Evolutionary conservation across 148 eudicot species (phyloP).

Genomic region (Chenopodium album): DNA sequence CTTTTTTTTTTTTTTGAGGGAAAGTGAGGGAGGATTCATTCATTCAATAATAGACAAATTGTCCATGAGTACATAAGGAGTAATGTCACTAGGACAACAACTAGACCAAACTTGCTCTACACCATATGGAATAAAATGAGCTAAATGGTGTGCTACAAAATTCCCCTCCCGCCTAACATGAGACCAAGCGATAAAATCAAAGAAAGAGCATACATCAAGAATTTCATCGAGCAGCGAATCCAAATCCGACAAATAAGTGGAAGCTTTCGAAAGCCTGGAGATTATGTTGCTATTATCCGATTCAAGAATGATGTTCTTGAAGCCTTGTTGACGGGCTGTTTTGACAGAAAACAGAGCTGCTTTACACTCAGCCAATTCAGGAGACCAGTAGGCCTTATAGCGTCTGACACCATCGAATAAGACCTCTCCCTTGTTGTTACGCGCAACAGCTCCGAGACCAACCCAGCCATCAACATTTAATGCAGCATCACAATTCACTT

Average conservation of each 20-base stretch:
- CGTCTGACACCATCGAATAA: neutral
- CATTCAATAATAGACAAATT: too few species aligned
- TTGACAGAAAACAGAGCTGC: neutral
- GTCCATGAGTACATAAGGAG: too few species aligned
- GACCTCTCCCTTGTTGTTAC: neutral
- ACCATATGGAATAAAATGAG: neutral
- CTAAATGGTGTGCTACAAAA: neutral
- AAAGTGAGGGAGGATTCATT: too few species aligned
- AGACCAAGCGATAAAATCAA: neutral
- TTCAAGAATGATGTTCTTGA: too few species aligned
- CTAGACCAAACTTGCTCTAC: neutral
- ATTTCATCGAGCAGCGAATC: neutral
- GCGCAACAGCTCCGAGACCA: too few species aligned
- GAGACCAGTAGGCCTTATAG: neutral
- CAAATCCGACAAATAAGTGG: neutral
- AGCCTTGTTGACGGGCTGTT: too few species aligned
- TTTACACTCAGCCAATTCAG: neutral
- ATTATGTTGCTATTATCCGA: too few species aligned
- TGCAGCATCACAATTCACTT: neutral
- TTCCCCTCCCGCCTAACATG: neutral
- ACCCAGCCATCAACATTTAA: neutral
- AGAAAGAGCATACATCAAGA: too few species aligned
- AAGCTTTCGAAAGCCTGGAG: neutral
- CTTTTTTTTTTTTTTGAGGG: too few species aligned
- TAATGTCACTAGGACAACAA: too few species aligned